Evolutionary conservation across 2,329 filamentous ascomycete species (phyloP), one percentile per base, ranked within the genome.

Genomic region (Botrytis elliptica): DNA sequence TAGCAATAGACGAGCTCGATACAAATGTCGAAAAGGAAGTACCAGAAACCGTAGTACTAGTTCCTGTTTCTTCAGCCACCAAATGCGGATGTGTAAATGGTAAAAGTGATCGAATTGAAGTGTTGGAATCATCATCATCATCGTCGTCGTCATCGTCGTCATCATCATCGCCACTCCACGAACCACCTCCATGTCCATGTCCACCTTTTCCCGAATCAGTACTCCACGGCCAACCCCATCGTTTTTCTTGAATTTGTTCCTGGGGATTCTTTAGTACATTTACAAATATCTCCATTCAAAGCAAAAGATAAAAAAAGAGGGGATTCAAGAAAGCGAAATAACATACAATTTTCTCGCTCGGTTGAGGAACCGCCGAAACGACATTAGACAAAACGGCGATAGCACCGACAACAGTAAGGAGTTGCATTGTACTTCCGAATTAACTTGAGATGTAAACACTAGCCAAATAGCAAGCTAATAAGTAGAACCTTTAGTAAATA

Each of bases 371-470:
- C 1, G 75, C 73, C 44, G 71, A 44, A 7, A 65, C 73, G 44
- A 74, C n/a, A 65, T 60, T 76, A 7, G 70, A 74, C 14, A 76
- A 46, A 3, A 77, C 52, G 49, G 72, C 65, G 3, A 70, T 69
- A 2, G 73, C 73, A 59, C 71, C 46, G 18, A 77, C 44, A 1
- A 77, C 38, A 55, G 60, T 46, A 29, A 74, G 52, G 60, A 76
- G 65, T 29, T 76, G 75, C 76, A 77, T 78, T 8, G 22, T 76
- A 20, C 18, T 22, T 55, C n/a, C 9, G 8, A n/a, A 16, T 38
- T 6, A 40, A 49, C 20, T 25, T 7, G n/a, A 55, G 36, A 66
- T 29, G 14, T n/a, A 64, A 40, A 46, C 16, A 8, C 22, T 40
- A 20, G 25, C 4, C 25, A 46, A 20, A 12, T 29, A 60, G 22